Conservation (phyloP, 139 green algal genomes). For the Volvox reticuliferus region DNA sequence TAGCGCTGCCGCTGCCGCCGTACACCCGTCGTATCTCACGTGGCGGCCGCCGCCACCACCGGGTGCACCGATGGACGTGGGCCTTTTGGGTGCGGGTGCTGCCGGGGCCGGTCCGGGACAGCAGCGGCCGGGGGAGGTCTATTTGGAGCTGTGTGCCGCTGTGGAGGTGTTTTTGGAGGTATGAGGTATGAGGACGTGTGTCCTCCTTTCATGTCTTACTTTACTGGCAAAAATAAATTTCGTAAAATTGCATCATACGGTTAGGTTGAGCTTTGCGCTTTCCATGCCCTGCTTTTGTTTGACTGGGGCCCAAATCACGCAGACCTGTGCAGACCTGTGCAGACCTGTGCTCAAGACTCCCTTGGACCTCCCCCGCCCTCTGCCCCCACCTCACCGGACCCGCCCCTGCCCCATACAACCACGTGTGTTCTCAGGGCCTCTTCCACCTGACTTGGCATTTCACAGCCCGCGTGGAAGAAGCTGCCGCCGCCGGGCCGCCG, state of each 20-base stretch:
- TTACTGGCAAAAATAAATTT: too few relatives aligned
- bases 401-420: too few relatives aligned
- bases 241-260: too few relatives aligned
- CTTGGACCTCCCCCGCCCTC: too few relatives aligned
- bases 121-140: conserved; percentile 1
- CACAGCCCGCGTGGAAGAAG: conserved; percentile 28
- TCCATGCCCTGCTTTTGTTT: too few relatives aligned
- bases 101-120: neutral
- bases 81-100: neutral
- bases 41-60: neutral
- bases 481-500: conserved; percentile 25
- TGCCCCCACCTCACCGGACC: too few relatives aligned
- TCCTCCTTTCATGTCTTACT: too few relatives aligned
- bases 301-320: too few relatives aligned
- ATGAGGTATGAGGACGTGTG: neutral
- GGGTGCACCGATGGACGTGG: neutral
- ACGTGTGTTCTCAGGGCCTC: neutral
- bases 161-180: conserved; percentile 49
- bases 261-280: too few relatives aligned
- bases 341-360: too few relatives aligned
- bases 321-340: too few relatives aligned
- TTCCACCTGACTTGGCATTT: conserved; percentile 46
- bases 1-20: neutral
- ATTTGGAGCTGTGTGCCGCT: conserved; percentile 13
- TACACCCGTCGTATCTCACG: neutral